Evolutionary conservation across 2,329 filamentous ascomycete genomes (phyloP), one percentile per base, ranked within the genome.

Genomic region (Endoconidiophora polonica): DNA sequence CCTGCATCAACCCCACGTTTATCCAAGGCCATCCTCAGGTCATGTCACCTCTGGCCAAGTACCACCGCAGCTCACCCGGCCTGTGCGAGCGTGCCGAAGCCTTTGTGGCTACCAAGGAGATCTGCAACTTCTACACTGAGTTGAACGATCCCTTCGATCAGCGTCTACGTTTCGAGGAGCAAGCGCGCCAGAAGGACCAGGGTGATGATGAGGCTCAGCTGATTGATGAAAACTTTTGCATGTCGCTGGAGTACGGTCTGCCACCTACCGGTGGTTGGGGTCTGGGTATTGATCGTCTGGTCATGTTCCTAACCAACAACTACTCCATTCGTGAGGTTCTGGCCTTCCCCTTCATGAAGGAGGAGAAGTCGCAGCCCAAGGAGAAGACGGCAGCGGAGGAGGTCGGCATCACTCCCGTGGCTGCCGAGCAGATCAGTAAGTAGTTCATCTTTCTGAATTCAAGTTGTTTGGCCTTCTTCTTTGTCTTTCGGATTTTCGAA

Each of bases 341-440:
- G 55, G 80, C 90, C 6, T 98, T 98, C 78, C 91, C 91, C 9
- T 90, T 95, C 69, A 94, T 98, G 86, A 94, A 94, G 77, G 84
- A 90, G 46, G 83, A 90, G 60, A 72, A 63, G 50, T 50, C 39
- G 37, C 62, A 65, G 54, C 65, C 66, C 56, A 69, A 70, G 62
- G 72, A 73, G 62, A 71, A 70, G 62, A 58, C 65, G 54, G 66
- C 77, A 10, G 79, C 77, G 2, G 79, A 84, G 65, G 71, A 79
- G 50, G 75, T 70, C 26, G 76, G 70, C 36, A 66, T 83, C 54
- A 64, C 74, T 62, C 73, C 79, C 38, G 60, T 69, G 56, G 67
- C 73, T 26, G 77, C 72, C 55, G 78, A 83, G 63, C 79, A 74
- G 53, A 76, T 77, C 20, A 53, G 57, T 59, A 50, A 46, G 29